Evolutionary conservation across 2,329 filamentous ascomycete genomes (phyloP), one percentile per base, ranked within the genome.

Genomic region (Penicillium sp.): DNA sequence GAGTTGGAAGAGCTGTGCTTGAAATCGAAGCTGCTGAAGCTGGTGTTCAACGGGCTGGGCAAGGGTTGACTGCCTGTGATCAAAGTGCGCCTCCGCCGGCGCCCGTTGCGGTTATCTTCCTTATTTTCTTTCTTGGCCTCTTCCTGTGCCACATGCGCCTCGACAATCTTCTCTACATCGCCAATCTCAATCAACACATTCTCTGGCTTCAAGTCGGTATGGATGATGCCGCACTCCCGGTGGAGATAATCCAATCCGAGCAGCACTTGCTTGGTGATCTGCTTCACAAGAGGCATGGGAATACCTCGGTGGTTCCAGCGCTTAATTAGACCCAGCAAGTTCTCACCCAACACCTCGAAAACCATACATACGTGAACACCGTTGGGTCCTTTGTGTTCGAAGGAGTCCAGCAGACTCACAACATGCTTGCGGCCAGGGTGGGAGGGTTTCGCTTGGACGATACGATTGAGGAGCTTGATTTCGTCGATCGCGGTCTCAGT

Each of bases 321-420:
- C 85, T 98, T 98, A 82, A 99, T 97, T 72, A 99, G 78, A 26
- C 95, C 93, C 52, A 98, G 80, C 62, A 98, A 78, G 72, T 98
- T 98, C 82, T 98, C 93, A 53, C 95, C 95, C 55, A 99, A 78
- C 3, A 99, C 95, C 76, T 99, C 95, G 69, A 99, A 99, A 8
- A 99, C 95, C 93, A 99, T 98, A 81, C 95, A 99, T 57, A 98
- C 92, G 72, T 99, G 95, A 51, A 91, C 90, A 48, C 95, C 95
- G 71, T 99, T 96, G 44, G 93, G 93, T 10, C 95, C 95, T 76
- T 96, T 96, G 79, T 98, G 95, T 74, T 97, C 93, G 75, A 99
- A 99, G 0, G 91, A 96, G 76, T 98, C 93, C 67, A 98, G 84
- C 39, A 99, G 83, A 75, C 92, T 96, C 74, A 99, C 95, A 63